Base-by-base conservation (phyloP, 768 basidiomycete genomes). In the Daedaleopsis nitida region DNA sequence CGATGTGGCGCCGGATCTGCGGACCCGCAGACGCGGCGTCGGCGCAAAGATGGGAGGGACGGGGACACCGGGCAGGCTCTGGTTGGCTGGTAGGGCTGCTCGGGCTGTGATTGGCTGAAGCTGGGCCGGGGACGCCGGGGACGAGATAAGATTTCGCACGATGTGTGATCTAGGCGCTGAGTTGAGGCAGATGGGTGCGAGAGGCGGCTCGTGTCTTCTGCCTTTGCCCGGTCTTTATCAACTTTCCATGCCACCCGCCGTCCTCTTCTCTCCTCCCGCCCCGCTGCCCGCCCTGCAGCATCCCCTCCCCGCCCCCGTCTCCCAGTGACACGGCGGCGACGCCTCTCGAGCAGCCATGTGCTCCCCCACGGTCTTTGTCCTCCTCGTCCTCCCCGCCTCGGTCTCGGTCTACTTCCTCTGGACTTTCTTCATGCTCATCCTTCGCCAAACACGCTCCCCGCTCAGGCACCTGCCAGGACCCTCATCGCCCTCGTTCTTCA, bases 391-490 rank as follows among this genome's bases (percentile, higher is more conserved):
- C 54, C 57, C 55, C 60, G n/a, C 59, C 38, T 9, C 51, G 52
- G 43, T 71, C 27, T 55, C 72, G 63, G 23, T 73, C 63, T 76
- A 74, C 64, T 63, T 72, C 58, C 63, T 78, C 34, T 68, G 68
- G 32, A 71, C 75, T 9, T 71, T 86, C 69, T 58, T 80, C 50
- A 69, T 65, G 37, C 74, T 84, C 39, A 67, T 86, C 59, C 39
- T 78, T 64, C 70, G 79, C 9, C 83, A 85, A 66, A 69, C 65
- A 59, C 70, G 71, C 47, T 85, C 83, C 0, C 83, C 83, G 11
- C 78, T 84, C 10, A 77, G 74, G n/a, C 62, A 59, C 37, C 79
- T 86, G 24, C 75, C 72, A 1, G 78, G 82, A 6, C 84, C 84
- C 12, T 75, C 78, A 1, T 78, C 74, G 13, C 73, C 72, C 0